These are phyloP conservation scores for Teratosphaeria destructans DNA, from an alignment of 2,329 filamentous ascomycete species.

Conservation along the genomic window DNA sequence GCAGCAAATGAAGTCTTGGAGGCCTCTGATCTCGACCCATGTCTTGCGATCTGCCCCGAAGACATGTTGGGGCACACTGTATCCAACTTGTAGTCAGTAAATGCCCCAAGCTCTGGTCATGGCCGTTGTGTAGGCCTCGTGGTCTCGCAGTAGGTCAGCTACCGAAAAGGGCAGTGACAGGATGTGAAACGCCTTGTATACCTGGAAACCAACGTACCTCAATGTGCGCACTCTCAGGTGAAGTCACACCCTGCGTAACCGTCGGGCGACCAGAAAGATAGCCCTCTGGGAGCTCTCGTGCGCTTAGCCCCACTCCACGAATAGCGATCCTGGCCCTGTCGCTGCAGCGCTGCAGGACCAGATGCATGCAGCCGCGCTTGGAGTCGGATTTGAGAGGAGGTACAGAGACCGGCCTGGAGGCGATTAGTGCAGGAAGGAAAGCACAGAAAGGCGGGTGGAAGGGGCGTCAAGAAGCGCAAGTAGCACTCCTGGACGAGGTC, in stretches of 20 bases:
- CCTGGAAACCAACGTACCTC: slow-evolving; percentile 19
- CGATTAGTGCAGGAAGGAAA: slow-evolving; percentile 9
- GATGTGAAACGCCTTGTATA: slow-evolving; percentile 16
- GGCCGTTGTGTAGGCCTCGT: slow-evolving; percentile 11
- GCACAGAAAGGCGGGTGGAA: slow-evolving; percentile 12
- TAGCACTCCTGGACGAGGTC: slow-evolving; percentile 7
- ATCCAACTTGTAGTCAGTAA: slow-evolving; percentile 13
- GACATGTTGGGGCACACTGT: slow-evolving; percentile 31
- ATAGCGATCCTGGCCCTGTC: slow-evolving; percentile 9
- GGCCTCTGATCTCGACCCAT: slow-evolving; percentile 30
- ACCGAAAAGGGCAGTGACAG: slow-evolving; percentile 14
- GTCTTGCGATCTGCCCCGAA: slow-evolving; percentile 29
- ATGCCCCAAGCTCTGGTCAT: slow-evolving; percentile 10
- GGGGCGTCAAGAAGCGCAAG: slow-evolving; percentile 6
- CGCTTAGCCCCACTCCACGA: slow-evolving; percentile 16
- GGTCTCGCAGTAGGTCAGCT: slow-evolving; percentile 11
- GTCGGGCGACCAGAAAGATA: slow-evolving; percentile 7
- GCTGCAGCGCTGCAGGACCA: slow-evolving; percentile 16
- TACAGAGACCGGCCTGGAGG: slow-evolving; percentile 16
- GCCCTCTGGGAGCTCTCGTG: slow-evolving; percentile 17
- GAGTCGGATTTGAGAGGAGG: slow-evolving; percentile 9
- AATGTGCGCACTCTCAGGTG: slow-evolving; percentile 23
- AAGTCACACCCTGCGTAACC: slow-evolving; percentile 17
- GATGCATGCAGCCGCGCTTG: slow-evolving; percentile 34
- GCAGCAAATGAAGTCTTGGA: slow-evolving; percentile 23